Evolutionary conservation across 2,329 filamentous ascomycete species (phyloP).

Genomic region (Aspergillus texensis): DNA sequence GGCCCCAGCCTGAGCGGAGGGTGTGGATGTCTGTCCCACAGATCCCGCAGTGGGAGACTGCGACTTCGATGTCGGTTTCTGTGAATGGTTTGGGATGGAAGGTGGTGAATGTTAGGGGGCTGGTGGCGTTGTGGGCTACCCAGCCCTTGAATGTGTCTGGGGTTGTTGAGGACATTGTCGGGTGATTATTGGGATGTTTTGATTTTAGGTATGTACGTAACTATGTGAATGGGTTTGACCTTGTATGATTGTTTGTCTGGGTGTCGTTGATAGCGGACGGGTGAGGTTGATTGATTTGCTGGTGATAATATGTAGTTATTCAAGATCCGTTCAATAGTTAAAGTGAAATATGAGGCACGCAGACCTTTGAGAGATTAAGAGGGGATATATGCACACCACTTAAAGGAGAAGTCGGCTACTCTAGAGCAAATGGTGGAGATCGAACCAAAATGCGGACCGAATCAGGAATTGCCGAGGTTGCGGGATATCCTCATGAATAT

Average conservation of each 20-base stretch:
- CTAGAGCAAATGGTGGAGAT: conserved; percentile 16
- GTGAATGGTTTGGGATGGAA: conserved; percentile 50
- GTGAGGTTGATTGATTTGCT: not conserved
- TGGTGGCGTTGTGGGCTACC: conserved; percentile 40
- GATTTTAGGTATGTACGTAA: too few relatives aligned
- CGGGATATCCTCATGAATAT: not conserved
- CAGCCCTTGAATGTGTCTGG: conserved; percentile 43
- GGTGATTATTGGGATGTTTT: not conserved
- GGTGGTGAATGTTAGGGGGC: conserved; percentile 34
- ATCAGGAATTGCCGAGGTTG: conserved; percentile 20
- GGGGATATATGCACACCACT: not conserved
- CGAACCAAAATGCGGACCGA: not conserved
- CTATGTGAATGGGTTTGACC: not conserved
- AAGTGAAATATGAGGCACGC: not conserved
- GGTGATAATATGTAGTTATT: too few relatives aligned
- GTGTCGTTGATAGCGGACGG: not conserved
- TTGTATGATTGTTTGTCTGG: not conserved
- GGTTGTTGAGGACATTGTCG: conserved; percentile 7
- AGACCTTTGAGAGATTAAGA: not conserved
- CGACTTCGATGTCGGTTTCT: conserved; percentile 68
- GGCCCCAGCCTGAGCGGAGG: conserved; percentile 54
- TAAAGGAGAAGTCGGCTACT: not conserved
- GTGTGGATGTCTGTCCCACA: conserved; percentile 66
- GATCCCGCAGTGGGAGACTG: conserved; percentile 67
- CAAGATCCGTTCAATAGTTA: too few relatives aligned